Evolutionary conservation across 345 rosid genomes (phyloP).

Genomic region (Citrus hindsii): DNA sequence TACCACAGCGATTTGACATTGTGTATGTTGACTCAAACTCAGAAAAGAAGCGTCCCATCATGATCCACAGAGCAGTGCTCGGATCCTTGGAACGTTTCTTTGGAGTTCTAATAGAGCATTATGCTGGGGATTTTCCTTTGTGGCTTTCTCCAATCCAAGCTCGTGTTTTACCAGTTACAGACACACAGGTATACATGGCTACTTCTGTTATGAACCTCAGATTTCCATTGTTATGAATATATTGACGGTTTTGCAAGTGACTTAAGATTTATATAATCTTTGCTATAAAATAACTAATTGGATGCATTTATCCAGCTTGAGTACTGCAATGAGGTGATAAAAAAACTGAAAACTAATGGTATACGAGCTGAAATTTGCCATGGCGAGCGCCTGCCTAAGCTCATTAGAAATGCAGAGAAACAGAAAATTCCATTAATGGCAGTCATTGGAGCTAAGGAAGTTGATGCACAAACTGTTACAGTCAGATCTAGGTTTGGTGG

Average conservation of each 20-base stretch:
- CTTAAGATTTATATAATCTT: not conserved
- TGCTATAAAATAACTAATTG: not conserved
- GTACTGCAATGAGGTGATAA: constrained; percentile 58
- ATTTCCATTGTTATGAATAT: not conserved
- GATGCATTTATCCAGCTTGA: constrained; percentile 43
- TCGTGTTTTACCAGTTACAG: constrained; percentile 86
- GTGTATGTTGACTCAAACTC: constrained; percentile 78
- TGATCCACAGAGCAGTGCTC: constrained; percentile 97
- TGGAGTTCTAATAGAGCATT: constrained; percentile 92
- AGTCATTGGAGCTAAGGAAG: constrained; percentile 90
- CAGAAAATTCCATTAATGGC: constrained; percentile 91
- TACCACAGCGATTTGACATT: constrained; percentile 85
- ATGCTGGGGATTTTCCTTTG: constrained; percentile 93
- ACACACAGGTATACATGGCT: constrained; percentile 57
- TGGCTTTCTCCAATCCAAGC: constrained; percentile 96
- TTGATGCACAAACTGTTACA: constrained; percentile 60
- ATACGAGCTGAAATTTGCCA: constrained; percentile 80
- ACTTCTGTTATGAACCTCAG: not conserved
- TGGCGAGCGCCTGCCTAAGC: constrained; percentile 90
- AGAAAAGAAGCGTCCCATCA: constrained; percentile 81
- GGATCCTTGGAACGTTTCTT: constrained; percentile 91
- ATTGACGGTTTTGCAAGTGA: not conserved
- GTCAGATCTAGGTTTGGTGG: constrained; percentile 84
- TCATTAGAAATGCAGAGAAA: constrained; percentile 86
- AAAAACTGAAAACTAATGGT: constrained; percentile 52